Percentiles rank a stretch among this genome's conserved stretches.
phyloP scores from a whole-genome alignment of 257 asterid genomes.

The Solanum chaucha region DNA sequence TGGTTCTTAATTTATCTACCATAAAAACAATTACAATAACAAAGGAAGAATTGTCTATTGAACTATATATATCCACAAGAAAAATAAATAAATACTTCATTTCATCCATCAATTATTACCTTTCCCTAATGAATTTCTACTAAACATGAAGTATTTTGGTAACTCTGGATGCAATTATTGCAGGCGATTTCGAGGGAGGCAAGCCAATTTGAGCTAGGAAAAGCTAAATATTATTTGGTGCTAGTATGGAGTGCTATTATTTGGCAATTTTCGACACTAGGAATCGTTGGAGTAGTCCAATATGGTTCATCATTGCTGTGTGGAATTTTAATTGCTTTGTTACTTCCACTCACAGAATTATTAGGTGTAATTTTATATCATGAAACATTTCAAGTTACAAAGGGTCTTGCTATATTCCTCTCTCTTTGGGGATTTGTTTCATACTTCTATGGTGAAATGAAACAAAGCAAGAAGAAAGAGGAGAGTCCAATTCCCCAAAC shows the following conservation, averaged over 20 bases:
- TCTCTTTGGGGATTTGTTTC: slow-evolving; percentile 31
- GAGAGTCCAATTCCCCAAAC: neutral
- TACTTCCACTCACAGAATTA: neutral
- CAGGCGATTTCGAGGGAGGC: slow-evolving; percentile 15
- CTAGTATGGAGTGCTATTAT: neutral
- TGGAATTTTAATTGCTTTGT: neutral
- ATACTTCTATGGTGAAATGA: slow-evolving; percentile 15
- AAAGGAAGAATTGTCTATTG: too few species aligned
- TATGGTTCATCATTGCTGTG: slow-evolving; percentile 2
- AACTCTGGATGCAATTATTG: neutral
- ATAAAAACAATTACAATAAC: too few species aligned
- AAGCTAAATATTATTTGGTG: neutral
- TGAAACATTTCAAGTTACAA: slow-evolving; percentile 4
- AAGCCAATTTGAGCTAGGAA: neutral
- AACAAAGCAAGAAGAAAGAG: neutral
- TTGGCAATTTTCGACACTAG: slow-evolving; percentile 5
- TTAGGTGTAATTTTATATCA: neutral
- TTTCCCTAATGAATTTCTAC: too few species aligned
- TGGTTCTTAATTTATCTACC: too few species aligned
- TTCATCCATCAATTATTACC: too few species aligned
- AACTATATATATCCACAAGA: too few species aligned
- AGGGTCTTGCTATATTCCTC: slow-evolving; percentile 12
- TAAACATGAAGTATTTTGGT: neutral
- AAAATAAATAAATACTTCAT: too few species aligned
- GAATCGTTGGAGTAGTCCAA: slow-evolving; percentile 2